Evolutionary conservation across 2,329 filamentous ascomycete species (phyloP).

Genomic region (Phialocephala sp.): DNA sequence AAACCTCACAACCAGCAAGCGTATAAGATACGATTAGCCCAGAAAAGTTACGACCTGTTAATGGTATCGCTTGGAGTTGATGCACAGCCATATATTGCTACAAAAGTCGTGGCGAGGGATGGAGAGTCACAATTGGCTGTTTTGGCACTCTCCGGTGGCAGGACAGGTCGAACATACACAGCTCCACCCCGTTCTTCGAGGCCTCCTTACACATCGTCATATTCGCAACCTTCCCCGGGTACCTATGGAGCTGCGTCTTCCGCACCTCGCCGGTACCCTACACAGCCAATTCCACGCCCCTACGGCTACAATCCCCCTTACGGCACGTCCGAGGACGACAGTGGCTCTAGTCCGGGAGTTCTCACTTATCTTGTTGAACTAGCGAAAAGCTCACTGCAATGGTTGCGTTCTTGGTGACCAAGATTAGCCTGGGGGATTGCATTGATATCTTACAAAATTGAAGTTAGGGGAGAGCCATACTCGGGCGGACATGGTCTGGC

Average conservation of each 20-base stretch:
- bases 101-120: background rate
- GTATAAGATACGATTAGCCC: constrained; percentile 20
- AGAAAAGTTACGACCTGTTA: constrained; percentile 23
- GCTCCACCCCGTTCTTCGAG: background rate
- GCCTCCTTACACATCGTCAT: background rate
- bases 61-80: constrained; percentile 16
- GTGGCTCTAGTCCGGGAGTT: background rate
- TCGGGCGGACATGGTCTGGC: too few species aligned
- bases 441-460: too few species aligned
- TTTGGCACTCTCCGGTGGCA: background rate
- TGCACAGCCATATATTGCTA: constrained; percentile 14
- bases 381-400: background rate
- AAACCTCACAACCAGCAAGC: constrained; percentile 6
- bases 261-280: background rate
- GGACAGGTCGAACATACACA: background rate
- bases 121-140: background rate
- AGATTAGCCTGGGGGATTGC: too few species aligned
- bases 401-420: background rate
- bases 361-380: background rate
- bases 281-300: background rate
- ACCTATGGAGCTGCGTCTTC: background rate
- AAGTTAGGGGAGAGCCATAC: too few species aligned
- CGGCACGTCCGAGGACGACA: background rate
- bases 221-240: background rate
- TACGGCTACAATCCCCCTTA: background rate